Base-by-base conservation (phyloP, 2,329 filamentous ascomycete genomes). In the Boeremia exigua region DNA sequence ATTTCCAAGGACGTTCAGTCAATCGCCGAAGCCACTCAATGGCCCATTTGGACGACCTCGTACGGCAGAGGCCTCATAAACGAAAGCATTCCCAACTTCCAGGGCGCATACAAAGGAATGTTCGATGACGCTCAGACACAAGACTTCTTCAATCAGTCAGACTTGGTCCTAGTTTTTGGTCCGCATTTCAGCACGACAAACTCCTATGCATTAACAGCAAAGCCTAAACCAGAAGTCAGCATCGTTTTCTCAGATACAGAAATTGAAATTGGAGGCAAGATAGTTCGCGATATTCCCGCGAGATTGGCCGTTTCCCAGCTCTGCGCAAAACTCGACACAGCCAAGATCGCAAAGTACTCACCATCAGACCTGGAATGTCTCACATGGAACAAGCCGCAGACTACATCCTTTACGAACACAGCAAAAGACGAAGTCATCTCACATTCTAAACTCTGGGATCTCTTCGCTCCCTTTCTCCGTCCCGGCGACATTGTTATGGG, bases 401-500 rank as follows among this genome's bases (percentile, higher is more conserved):
- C 19, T 0, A 0, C n/a, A 0, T 32, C 47, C 2, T 44, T 38
- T 38, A 56, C 17, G 7, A 51, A 11, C 1, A 29, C 29, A 5
- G 23, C 37, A 6, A 45, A 42, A 17, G 44, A 46, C 27, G 56
- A 45, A 2, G 68, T 73, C 2, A 80, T 85, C 15, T 78, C 79
- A 4, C 80, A 84, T 42, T 78, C 79, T 29, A 78, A 77, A 40
- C 76, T 83, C 51, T 86, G 79, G 79, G 75, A 75, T 36, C 68
- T 76, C 11, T 70, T 83, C 25, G 78, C 72, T 40, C 75, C 75
- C 9, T 78, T 84, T 68, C 69, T 87, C 56, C 75, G 73, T 9
- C 71, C 79, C 1, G 80, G 81, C 5, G 85, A 87, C 62, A 81
- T 86, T 34, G 63, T 87, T 14, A 75, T 87, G 39, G 80, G 80